Percentiles rank a stretch among this genome's conserved stretches.
Evolutionary conservation across 164 flowering plant genomes (phyloP).

Genomic region (Hamamelis virginiana): DNA sequence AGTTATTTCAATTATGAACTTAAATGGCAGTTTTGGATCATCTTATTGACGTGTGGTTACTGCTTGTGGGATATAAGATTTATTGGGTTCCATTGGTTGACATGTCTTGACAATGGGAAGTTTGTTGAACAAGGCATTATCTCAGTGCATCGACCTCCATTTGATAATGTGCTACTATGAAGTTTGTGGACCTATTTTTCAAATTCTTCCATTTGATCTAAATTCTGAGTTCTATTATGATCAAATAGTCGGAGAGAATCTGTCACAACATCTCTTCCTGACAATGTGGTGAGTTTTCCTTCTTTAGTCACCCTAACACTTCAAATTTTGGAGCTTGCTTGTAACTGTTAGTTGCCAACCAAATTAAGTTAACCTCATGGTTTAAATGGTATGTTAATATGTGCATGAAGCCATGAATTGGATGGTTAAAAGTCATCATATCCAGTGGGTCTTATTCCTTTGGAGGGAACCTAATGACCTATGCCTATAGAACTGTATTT

Average conservation of each 20-base stretch:
- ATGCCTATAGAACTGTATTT: no score
- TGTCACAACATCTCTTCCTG: conserved; percentile 92
- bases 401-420: no score
- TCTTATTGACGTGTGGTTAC: no score
- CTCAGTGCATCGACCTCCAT: no score
- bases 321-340: not conserved
- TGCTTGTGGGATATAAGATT: no score
- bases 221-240: not conserved
- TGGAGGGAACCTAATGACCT: no score
- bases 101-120: no score
- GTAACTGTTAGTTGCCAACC: not conserved
- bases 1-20: not conserved
- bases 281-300: conserved; percentile 85
- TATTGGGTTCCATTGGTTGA: not conserved
- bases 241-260: conserved; percentile 76
- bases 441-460: no score
- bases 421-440: no score
- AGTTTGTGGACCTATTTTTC: not conserved
- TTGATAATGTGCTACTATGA: not conserved
- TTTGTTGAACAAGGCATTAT: no score
- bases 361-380: not conserved
- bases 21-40: not conserved
- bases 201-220: not conserved
- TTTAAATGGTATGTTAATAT: not conserved
- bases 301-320: no score